Evolutionary conservation across 768 basidiomycete species (phyloP).

Genomic region (Mycena kentingensis): DNA sequence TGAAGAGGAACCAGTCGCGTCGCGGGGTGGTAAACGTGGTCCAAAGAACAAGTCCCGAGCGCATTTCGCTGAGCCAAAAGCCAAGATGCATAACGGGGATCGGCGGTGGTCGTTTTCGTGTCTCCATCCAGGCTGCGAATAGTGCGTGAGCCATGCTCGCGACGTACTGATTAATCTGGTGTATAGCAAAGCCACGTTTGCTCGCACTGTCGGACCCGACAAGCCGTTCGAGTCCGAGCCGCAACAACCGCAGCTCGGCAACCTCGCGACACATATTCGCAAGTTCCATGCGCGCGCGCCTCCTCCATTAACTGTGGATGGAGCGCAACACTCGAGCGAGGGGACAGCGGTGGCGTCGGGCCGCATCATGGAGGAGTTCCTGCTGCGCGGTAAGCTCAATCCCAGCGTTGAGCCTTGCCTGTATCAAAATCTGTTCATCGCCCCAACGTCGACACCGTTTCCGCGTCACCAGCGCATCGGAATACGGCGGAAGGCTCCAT

Average conservation of each 20-base stretch:
- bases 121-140: neutral
- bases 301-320: slow-evolving; percentile 13
- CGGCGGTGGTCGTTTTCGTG: neutral
- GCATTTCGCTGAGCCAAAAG: neutral
- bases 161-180: neutral
- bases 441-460: slow-evolving; percentile 6
- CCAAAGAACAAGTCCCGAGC: neutral
- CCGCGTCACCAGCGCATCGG: neutral
- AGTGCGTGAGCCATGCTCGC: neutral
- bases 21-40: neutral
- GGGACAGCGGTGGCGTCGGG: slow-evolving; percentile 1
- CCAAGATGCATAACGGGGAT: neutral
- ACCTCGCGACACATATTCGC: slow-evolving; percentile 29
- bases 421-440: slow-evolving; percentile 8
- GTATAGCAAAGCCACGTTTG: neutral
- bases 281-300: neutral
- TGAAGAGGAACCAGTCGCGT: neutral
- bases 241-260: slow-evolving; percentile 25
- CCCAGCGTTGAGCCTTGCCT: slow-evolving; percentile 22
- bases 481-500: neutral
- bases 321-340: slow-evolving; percentile 8
- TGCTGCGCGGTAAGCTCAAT: slow-evolving; percentile 38
- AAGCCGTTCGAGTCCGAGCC: slow-evolving; percentile 25
- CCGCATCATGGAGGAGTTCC: slow-evolving; percentile 30
- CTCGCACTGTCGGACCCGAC: slow-evolving; percentile 4